Percentiles rank a stretch among this genome's conserved stretches.
Evolutionary conservation across 495 filamentous ascomycete species (phyloP).

Genomic region (Lepraria neglecta): DNA sequence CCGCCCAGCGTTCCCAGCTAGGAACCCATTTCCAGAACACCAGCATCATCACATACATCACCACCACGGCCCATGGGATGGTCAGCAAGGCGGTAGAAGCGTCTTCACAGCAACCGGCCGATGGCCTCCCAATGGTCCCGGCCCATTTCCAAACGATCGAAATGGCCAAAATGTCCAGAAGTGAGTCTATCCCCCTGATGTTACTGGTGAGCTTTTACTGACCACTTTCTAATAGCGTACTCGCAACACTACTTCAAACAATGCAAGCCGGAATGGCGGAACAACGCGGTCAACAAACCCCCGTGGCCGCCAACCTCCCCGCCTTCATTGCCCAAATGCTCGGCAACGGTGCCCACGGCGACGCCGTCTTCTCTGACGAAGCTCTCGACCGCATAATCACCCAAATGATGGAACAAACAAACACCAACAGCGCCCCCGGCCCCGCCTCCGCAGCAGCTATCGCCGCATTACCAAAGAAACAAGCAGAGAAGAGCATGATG

Average conservation of each 20-base stretch:
- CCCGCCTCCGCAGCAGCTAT: constrained; percentile 75
- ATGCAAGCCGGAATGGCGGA: constrained; percentile 19
- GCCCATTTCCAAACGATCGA: constrained; percentile 3
- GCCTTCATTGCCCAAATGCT: constrained; percentile 49
- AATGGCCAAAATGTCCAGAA: constrained; percentile 5
- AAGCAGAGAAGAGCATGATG: constrained; percentile 59
- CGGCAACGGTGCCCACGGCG: constrained; percentile 54
- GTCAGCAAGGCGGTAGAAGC: constrained; percentile 10
- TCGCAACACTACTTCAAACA: constrained; percentile 19
- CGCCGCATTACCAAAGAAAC: constrained; percentile 61
- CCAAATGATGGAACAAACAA: constrained; percentile 74
- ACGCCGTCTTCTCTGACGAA: constrained; percentile 89
- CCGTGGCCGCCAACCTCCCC: constrained; percentile 34
- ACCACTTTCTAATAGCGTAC: constrained; percentile 9
- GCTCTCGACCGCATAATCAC: constrained; percentile 84
- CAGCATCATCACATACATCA: constrained; percentile 17
- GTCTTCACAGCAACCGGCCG: constrained; percentile 15
- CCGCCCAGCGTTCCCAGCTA: constrained; percentile 2
- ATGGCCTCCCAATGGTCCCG: constrained; percentile 16
- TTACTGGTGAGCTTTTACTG: background rate
- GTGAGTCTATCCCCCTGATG: constrained; percentile 3
- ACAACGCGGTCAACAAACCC: constrained; percentile 10
- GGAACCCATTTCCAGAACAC: constrained; percentile 10
- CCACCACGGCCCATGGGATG: constrained; percentile 16
- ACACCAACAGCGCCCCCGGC: constrained; percentile 65